phyloP scores from a whole-genome alignment of 2,329 filamentous ascomycete species.

The Fusarium oxysporum region DNA sequence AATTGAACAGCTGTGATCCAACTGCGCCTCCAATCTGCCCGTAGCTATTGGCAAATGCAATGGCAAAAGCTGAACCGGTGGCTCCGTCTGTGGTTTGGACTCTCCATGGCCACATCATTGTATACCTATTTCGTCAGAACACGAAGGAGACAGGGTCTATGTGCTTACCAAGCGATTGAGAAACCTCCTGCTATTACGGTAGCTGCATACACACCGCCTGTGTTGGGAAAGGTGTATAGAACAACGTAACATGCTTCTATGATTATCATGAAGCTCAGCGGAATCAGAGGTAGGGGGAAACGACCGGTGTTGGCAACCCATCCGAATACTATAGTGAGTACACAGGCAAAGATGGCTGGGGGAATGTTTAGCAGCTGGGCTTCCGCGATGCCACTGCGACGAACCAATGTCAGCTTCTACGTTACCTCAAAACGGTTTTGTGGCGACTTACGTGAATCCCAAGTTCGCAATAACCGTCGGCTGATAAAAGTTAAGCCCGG shows the following conservation, averaged over 20 bases:
- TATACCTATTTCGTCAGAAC: neutral
- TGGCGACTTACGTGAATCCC: neutral
- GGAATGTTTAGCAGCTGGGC: neutral
- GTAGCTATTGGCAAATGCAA: neutral
- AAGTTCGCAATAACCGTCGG: neutral
- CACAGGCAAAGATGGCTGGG: neutral
- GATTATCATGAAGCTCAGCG: neutral
- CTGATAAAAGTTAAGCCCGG: neutral
- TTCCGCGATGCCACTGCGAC: neutral
- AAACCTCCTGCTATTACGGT: neutral
- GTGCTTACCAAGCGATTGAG: neutral
- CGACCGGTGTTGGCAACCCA: neutral
- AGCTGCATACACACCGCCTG: neutral
- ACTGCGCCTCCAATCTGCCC: neutral
- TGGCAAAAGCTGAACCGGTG: neutral
- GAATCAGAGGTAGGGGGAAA: neutral
- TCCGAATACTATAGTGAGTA: neutral
- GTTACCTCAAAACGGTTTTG: accelerated
- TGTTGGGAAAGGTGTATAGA: neutral
- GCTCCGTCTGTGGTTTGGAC: neutral
- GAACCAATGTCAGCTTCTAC: accelerated
- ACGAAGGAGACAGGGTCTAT: neutral
- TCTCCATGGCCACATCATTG: neutral
- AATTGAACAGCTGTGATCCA: neutral
- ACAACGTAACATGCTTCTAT: neutral